These are phyloP conservation scores for Trichoderma hamatum DNA, from an alignment of 2,329 filamentous ascomycete species.

Conservation along the genomic window DNA sequence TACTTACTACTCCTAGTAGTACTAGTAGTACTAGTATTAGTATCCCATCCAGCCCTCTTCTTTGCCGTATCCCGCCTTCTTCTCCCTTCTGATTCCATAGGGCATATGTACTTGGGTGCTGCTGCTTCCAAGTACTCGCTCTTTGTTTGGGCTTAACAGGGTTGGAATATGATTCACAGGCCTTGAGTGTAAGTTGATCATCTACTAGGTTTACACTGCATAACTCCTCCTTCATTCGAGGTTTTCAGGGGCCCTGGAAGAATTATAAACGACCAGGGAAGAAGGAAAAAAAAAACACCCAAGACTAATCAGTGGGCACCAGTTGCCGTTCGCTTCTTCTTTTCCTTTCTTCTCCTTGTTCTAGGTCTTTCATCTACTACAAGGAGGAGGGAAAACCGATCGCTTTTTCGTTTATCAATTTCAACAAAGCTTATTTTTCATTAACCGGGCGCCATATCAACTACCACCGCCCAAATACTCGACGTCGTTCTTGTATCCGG, in stretches of 20 bases:
- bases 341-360: neutral
- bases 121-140: conserved; percentile 22
- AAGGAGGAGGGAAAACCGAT: conserved; percentile 8
- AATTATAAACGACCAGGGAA: neutral
- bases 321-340: conserved; percentile 24
- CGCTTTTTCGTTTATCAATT: conserved; percentile 10
- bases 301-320: conserved; percentile 15
- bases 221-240: neutral
- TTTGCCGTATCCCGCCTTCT: neutral
- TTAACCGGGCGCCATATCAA: neutral
- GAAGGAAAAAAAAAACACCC: neutral
- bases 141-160: conserved; percentile 3
- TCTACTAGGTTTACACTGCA: conserved; percentile 1
- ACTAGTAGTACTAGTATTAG: neutral
- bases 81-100: conserved; percentile 9
- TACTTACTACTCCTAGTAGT: too few relatives aligned
- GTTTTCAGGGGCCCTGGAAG: neutral
- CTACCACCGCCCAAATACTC: neutral
- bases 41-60: conserved; percentile 22
- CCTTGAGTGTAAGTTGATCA: conserved; percentile 23
- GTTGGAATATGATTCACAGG: conserved; percentile 16
- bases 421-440: neutral
- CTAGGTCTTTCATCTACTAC: neutral
- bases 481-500: neutral
- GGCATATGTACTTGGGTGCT: conserved; percentile 20